Evolutionary conservation across 2,329 filamentous ascomycete genomes (phyloP).

Genomic region (Xylaria sp.): DNA sequence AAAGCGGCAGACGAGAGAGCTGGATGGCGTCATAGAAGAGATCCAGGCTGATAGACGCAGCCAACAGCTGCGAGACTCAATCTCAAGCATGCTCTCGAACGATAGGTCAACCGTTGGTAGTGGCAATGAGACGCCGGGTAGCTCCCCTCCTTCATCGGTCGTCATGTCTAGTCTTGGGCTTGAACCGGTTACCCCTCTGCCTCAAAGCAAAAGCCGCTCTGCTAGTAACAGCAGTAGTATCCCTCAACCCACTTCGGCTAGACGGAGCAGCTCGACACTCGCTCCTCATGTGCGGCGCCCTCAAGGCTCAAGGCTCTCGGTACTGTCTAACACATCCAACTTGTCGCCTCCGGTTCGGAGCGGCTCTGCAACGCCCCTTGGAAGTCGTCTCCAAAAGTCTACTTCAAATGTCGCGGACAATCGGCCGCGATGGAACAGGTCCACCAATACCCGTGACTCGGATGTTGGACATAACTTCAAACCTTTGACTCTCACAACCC

Average conservation of each 20-base stretch:
- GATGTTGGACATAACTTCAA: slow-evolving; percentile 76
- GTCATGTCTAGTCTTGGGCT: slow-evolving; percentile 68
- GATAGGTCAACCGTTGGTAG: slow-evolving; percentile 79
- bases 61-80: slow-evolving; percentile 87
- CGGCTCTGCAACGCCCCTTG: slow-evolving; percentile 63
- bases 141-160: slow-evolving; percentile 71
- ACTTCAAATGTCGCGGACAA: slow-evolving; percentile 59
- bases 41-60: slow-evolving; percentile 70
- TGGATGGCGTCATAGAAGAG: slow-evolving; percentile 81
- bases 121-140: slow-evolving; percentile 75
- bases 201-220: slow-evolving; percentile 59
- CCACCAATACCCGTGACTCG: slow-evolving; percentile 71
- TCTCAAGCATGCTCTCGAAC: slow-evolving; percentile 90
- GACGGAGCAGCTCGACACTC: slow-evolving; percentile 61
- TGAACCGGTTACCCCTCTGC: slow-evolving; percentile 58
- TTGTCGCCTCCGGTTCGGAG: slow-evolving; percentile 53
- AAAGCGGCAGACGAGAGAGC: slow-evolving; percentile 79
- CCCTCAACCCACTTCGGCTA: slow-evolving; percentile 55
- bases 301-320: slow-evolving; percentile 58
- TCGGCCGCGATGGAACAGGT: slow-evolving; percentile 78
- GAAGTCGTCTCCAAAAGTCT: slow-evolving; percentile 57
- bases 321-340: slow-evolving; percentile 52
- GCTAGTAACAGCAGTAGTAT: slow-evolving; percentile 60
- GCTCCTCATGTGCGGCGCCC: slow-evolving; percentile 57
- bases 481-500: slow-evolving; percentile 68